Evolutionary conservation across 305 asterid species (phyloP).

Genomic region (Lippia alba): DNA sequence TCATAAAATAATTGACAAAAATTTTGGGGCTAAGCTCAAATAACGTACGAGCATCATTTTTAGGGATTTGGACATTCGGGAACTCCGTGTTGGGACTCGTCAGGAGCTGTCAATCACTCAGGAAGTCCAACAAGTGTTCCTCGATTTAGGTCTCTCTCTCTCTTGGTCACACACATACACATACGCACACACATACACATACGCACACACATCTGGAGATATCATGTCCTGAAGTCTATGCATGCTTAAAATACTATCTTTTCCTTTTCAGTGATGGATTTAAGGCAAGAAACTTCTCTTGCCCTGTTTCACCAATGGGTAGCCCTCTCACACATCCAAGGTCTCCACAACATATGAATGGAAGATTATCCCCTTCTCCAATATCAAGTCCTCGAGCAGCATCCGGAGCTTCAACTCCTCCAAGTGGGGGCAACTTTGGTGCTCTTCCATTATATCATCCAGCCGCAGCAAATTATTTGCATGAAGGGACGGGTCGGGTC

Average conservation of each 20-base stretch:
- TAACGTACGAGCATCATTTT: slow-evolving; percentile 23
- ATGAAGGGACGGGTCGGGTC: slow-evolving; percentile 37
- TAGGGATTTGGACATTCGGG: slow-evolving; percentile 41
- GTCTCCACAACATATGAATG: slow-evolving; percentile 48
- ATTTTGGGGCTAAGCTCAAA: slow-evolving; percentile 13
- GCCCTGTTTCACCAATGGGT: slow-evolving; percentile 49
- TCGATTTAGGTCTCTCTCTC: slow-evolving; percentile 41
- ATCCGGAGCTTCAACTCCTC: slow-evolving; percentile 83
- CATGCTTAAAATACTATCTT: background rate
- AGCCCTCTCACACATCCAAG: slow-evolving; percentile 46
- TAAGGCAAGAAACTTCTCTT: slow-evolving; percentile 45
- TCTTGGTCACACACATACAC: background rate
- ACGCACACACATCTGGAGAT: background rate
- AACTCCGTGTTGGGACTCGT: slow-evolving; percentile 36
- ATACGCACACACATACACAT: background rate
- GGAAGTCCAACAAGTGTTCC: slow-evolving; percentile 36
- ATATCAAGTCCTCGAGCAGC: slow-evolving; percentile 72
- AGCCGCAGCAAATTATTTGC: slow-evolving; percentile 32
- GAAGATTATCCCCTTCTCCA: slow-evolving; percentile 51
- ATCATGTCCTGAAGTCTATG: background rate
- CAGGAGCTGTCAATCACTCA: slow-evolving; percentile 32
- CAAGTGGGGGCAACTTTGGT: slow-evolving; percentile 50
- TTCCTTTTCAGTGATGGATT: slow-evolving; percentile 52
- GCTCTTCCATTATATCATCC: slow-evolving; percentile 53
- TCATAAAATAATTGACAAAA: background rate